Percentiles rank a stretch among this genome's conserved stretches.
Conservation (phyloP, 2,329 filamentous ascomycete genomes). For the Talaromyces marneffei region DNA sequence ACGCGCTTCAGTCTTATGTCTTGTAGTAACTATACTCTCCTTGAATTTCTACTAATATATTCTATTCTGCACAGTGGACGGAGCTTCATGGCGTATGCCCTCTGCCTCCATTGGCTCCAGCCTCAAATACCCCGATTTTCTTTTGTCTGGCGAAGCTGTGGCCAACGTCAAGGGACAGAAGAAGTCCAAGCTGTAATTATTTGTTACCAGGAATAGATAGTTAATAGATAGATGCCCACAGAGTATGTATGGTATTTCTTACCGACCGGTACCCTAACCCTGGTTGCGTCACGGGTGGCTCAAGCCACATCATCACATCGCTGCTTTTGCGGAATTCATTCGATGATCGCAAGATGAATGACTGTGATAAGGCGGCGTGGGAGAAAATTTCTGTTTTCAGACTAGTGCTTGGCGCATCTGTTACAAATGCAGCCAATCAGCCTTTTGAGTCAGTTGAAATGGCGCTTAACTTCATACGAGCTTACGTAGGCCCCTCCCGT, state of each 20-base stretch:
- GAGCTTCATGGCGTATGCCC: constrained; percentile 38
- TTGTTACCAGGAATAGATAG: background rate
- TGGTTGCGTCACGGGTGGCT: background rate
- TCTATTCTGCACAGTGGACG: constrained; percentile 35
- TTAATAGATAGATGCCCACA: too few relatives aligned
- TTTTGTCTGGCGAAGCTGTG: constrained; percentile 49
- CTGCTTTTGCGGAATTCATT: constrained; percentile 1
- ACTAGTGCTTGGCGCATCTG: background rate
- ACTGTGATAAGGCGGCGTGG: background rate
- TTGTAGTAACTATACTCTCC: too few relatives aligned
- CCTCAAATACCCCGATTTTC: constrained; percentile 54
- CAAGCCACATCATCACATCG: background rate
- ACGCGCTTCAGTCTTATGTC: too few relatives aligned
- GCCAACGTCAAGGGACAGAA: constrained; percentile 55
- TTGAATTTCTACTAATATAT: background rate
- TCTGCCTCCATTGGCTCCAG: constrained; percentile 27
- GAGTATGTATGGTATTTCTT: too few relatives aligned
- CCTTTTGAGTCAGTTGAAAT: background rate
- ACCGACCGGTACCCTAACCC: background rate
- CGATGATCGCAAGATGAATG: background rate
- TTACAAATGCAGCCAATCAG: background rate
- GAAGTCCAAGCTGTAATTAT: constrained; percentile 48
- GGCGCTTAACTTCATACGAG: constrained; percentile 4
- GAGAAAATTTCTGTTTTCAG: background rate
- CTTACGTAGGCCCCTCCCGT: constrained; percentile 11